Evolutionary conservation across 148 eudicot genomes (phyloP), one percentile per base, ranked within the genome.

Genomic region (Suaeda aralocaspica): DNA sequence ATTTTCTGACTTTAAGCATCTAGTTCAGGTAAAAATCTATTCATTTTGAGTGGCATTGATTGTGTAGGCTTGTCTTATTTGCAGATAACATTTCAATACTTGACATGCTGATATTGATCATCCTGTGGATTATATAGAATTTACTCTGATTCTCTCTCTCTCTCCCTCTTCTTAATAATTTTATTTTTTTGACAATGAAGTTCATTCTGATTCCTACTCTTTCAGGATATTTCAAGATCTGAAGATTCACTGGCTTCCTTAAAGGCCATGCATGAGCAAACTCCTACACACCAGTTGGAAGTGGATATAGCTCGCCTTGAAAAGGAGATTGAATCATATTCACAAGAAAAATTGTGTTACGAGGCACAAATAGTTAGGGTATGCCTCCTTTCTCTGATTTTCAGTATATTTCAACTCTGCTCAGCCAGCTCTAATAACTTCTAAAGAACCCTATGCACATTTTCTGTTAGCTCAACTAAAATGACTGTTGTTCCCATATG

Each of bases 301-400:
- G 74, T 75, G 72, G 96, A 94, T 52, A 82, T 94, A 79, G 78
- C 85, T 64, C 91, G 91, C 45, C 86, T 94, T 66, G 96, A 91
- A 76, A 82, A 91, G 64, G 92, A 94, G 58, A 79, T 91, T 49
- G 99, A 94, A 70, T 61, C 66, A 53, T 81, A 79, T 77, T 68
- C 89, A 36, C 97, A 86, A 71, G 99, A 94, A 74, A 94, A 86
- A 66, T 75, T 89, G 49, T 91, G 97, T 78, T 94, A 91, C 82
- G 99, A 91, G 83, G 97, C 99, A 71, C 99, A 94, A 78, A 87
- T 94, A 78, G 82, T 94, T 25, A 84, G 97, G 91, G 99, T 94
- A 83, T 68, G 64, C 69, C 28, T 62, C 3, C 30, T 5, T 56
- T 8, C 14, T 46, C 29, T 71, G 45, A 18, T 44, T 70, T n/a